Evolutionary conservation across 495 filamentous ascomycete species (phyloP), one percentile per base, ranked within the genome.

Genomic region (Rhypophila decipiens): DNA sequence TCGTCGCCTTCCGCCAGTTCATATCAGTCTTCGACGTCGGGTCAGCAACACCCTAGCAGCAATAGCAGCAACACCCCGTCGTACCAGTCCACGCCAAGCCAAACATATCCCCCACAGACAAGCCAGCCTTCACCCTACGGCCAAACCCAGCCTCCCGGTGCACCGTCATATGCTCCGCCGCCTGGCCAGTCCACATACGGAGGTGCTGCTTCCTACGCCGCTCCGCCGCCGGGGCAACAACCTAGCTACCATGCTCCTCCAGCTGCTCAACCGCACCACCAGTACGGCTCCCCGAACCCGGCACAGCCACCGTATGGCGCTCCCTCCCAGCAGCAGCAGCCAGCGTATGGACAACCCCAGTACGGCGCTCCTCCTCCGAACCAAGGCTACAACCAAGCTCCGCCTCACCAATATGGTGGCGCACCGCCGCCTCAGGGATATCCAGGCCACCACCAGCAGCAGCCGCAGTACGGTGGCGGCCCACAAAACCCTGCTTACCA

Each of bases 1-100:
- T 70, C 75, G 46, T 57, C 72, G 18, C 59, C 50, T 0, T 37
- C 41, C 42, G 39, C 57, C 5, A 38, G 39, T 24, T 56, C 52
- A 27, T 60, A 59, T 39, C 51, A 62, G n/a, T n/a, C n/a, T 17
- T 49, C 54, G n/a, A 47, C 60, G 37, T 53, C 58, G 4, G 46
- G 52, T 1, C 44, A 52, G 13, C 57, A 11, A 29, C 53, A 11
- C 18, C 34, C 23, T 37, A 20, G 24, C 7, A 31, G 43, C 52
- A 50, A 24, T 7, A 31, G 43, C 52, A 50, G 23, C 45, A 53
- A 9, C 24, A 21, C 53, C 2, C 24, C 51, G 7, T 42, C 50
- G n/a, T 54, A 55, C 47, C 56, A 56, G 24, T 33, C 29, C 15
- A 46, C 43, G 12, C 29, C 50, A 5, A 47, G 49, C 11, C 47